These are phyloP conservation scores for Lodderomyces beijingensis DNA, from an alignment of 1,139 yeast species.

Conservation along the genomic window DNA sequence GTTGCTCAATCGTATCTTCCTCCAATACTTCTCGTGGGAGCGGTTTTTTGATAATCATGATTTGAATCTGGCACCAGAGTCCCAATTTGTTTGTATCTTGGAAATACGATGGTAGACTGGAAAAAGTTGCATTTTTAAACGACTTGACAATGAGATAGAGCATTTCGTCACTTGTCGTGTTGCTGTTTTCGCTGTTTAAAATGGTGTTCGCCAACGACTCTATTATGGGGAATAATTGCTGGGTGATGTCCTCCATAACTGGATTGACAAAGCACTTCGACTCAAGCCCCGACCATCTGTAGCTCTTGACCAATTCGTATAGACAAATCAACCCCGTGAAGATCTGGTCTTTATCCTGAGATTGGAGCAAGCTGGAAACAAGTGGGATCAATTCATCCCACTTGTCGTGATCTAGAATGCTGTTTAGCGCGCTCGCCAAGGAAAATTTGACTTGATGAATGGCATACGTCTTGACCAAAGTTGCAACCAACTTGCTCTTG, in stretches of 20 bases:
- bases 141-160: conserved; percentile 59
- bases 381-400: conserved; percentile 42
- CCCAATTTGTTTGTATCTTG: conserved; percentile 49
- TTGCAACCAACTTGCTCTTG: conserved; percentile 49
- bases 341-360: conserved; percentile 47
- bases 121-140: conserved; percentile 58
- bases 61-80: conserved; percentile 61
- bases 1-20: conserved; percentile 32
- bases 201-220: conserved; percentile 47
- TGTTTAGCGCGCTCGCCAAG: conserved; percentile 40
- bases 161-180: conserved; percentile 47
- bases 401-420: conserved; percentile 38
- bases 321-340: conserved; percentile 56
- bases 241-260: conserved; percentile 45
- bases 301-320: conserved; percentile 52
- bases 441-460: conserved; percentile 35
- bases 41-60: conserved; percentile 45
- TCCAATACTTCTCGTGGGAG: conserved; percentile 34
- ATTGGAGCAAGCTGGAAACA: conserved; percentile 38
- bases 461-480: conserved; percentile 34
- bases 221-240: conserved; percentile 50
- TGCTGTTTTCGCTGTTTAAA: conserved; percentile 22
- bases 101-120: conserved; percentile 56
- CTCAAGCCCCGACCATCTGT: conserved; percentile 52
- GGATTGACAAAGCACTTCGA: conserved; percentile 38